A percentile compares a stretch with the other conserved stretches of the same genome.
Conservation (phyloP, 2,329 filamentous ascomycete species). For the Rhexocercosporidium sp. region DNA sequence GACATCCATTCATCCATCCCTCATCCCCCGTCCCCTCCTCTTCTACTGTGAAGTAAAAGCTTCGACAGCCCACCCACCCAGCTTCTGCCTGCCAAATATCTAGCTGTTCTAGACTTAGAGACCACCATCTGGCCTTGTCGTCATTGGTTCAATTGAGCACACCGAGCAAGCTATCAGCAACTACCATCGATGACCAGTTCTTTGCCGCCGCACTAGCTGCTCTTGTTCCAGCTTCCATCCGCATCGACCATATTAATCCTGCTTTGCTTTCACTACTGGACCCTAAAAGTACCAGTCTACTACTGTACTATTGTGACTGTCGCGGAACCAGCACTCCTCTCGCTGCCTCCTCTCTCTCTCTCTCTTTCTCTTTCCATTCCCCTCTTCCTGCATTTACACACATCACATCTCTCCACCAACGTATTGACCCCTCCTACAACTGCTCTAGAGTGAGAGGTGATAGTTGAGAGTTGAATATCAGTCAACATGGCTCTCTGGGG, state of each 20-base stretch:
- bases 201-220: neutral
- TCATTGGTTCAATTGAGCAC: neutral
- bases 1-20: neutral
- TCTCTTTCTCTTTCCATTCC: neutral
- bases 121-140: neutral
- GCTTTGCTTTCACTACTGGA: conserved; percentile 6
- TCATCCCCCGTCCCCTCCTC: neutral
- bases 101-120: neutral
- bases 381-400: neutral
- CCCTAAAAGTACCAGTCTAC: neutral
- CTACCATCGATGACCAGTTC: neutral
- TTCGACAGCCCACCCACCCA: neutral
- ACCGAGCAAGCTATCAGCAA: neutral
- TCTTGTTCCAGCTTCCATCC: no score
- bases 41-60: no score
- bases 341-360: neutral
- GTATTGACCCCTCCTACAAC: neutral
- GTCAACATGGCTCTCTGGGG: conserved; percentile 59
- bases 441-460: neutral
- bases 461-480: neutral
- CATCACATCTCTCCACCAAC: no score
- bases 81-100: neutral
- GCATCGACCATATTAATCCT: neutral
- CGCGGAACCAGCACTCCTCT: neutral
- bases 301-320: neutral